Evolutionary conservation across 1,284 basidiomycete genomes (phyloP).

Genomic region (Wallemia mellicola): DNA sequence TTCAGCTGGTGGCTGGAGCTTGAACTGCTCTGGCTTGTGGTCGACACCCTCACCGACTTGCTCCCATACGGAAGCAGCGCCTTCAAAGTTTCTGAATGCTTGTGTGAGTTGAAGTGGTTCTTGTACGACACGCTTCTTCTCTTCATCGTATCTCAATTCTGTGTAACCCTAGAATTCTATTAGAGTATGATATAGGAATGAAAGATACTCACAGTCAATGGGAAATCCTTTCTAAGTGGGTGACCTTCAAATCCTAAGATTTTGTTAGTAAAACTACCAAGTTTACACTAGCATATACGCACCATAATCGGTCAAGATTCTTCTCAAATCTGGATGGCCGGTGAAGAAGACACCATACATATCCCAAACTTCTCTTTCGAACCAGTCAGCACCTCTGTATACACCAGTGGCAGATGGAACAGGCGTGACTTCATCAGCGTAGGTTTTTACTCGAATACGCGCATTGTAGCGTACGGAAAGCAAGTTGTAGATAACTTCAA

Average conservation of each 20-base stretch:
- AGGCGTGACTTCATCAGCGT: slow-evolving; percentile 78
- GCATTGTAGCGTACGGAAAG: slow-evolving; percentile 39
- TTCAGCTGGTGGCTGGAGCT: slow-evolving; percentile 17
- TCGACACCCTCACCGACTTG: slow-evolving; percentile 63
- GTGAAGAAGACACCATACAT: slow-evolving; percentile 92
- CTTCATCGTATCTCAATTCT: slow-evolving; percentile 92
- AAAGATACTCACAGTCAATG: slow-evolving; percentile 38
- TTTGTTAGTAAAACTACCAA: neutral
- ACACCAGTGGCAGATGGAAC: slow-evolving; percentile 56
- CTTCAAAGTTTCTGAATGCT: slow-evolving; percentile 93
- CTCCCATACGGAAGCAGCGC: slow-evolving; percentile 73
- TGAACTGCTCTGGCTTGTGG: slow-evolving; percentile 23
- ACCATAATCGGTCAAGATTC: slow-evolving; percentile 96
- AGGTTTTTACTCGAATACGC: slow-evolving; percentile 89
- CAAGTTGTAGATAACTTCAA: slow-evolving; percentile 92
- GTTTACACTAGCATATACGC: slow-evolving; percentile 8
- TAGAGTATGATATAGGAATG: neutral
- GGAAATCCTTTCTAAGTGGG: slow-evolving; percentile 92
- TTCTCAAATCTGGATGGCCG: slow-evolving; percentile 80
- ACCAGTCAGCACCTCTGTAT: slow-evolving; percentile 89
- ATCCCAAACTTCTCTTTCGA: slow-evolving; percentile 95
- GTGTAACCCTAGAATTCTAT: slow-evolving; percentile 43
- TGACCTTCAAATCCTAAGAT: slow-evolving; percentile 75
- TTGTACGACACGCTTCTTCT: slow-evolving; percentile 90
- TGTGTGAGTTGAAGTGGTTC: slow-evolving; percentile 94